Percentiles rank a stretch among this genome's conserved stretches.
Evolutionary conservation across 208 protist species (phyloP).

Genomic region (Leishmania tropica): DNA sequence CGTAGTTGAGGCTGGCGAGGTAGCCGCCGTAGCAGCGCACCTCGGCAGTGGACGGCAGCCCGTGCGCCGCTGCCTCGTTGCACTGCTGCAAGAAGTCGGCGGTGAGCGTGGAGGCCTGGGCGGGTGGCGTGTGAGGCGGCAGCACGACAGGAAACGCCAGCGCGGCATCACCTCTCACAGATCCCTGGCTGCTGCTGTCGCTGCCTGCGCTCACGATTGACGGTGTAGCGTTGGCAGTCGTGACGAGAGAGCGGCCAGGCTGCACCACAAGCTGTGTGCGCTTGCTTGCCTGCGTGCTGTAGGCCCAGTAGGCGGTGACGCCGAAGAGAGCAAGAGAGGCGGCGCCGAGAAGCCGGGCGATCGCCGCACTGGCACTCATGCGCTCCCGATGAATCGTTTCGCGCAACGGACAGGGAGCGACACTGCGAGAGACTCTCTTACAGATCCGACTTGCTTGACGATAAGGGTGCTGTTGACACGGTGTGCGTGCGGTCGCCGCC

Average conservation of each 20-base stretch:
- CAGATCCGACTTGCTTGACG: neutral
- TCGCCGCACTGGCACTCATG: constrained; percentile 23
- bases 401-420: neutral
- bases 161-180: neutral
- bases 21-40: constrained; percentile 79
- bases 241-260: constrained; percentile 13
- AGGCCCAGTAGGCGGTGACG: constrained; percentile 20
- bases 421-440: neutral
- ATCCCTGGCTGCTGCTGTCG: neutral
- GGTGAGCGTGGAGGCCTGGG: constrained; percentile 9
- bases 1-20: constrained; percentile 79
- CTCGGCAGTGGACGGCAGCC: constrained; percentile 50
- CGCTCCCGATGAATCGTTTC: neutral
- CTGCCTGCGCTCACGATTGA: neutral
- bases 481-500: neutral
- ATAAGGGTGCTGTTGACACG: neutral
- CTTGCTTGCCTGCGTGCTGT: constrained; percentile 10
- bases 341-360: constrained; percentile 26
- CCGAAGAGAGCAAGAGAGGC: constrained; percentile 29
- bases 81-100: constrained; percentile 39
- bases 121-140: constrained; percentile 26
- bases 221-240: neutral
- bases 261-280: constrained; percentile 24
- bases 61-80: constrained; percentile 34
- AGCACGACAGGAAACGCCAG: constrained; percentile 35